Conservation (phyloP, 2,329 filamentous ascomycete species). For the Verticillium tricorpus region DNA sequence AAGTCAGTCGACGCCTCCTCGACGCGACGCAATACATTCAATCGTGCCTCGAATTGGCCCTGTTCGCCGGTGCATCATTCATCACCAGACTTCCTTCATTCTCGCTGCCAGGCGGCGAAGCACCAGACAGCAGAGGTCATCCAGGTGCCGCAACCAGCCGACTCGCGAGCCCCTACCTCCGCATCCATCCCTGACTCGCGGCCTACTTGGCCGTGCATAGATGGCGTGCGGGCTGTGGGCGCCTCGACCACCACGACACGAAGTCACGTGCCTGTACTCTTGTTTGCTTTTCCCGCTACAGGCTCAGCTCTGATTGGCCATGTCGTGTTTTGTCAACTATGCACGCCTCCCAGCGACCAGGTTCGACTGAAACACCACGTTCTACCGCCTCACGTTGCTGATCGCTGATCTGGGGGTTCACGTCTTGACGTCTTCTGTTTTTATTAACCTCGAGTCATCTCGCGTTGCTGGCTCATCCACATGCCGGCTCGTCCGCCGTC, state of each 20-base stretch:
- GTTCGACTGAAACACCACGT: background rate
- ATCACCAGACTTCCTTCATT: background rate
- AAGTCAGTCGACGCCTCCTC: background rate
- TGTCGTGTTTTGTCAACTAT: background rate
- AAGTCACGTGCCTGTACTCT: background rate
- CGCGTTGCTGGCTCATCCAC: conserved; percentile 25
- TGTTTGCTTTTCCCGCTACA: background rate
- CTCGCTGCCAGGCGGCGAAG: background rate
- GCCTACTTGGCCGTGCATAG: background rate
- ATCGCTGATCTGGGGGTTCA: background rate
- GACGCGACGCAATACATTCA: too few species aligned
- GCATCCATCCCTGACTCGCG: background rate
- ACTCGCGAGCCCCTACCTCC: background rate
- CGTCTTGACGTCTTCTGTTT: background rate
- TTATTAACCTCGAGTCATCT: too few species aligned
- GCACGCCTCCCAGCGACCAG: background rate
- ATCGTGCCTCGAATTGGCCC: too few species aligned
- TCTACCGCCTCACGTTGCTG: background rate
- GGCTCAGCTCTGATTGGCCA: background rate
- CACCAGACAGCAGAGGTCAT: background rate
- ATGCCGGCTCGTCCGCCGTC: conserved; percentile 33
- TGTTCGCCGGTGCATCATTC: background rate
- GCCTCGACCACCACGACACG: background rate
- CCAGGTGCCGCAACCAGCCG: background rate
- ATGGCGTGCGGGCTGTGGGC: background rate